Percentiles rank a stretch among this genome's conserved stretches.
Conservation (phyloP, 164 flowering plant species). For the Malania oleifera region DNA sequence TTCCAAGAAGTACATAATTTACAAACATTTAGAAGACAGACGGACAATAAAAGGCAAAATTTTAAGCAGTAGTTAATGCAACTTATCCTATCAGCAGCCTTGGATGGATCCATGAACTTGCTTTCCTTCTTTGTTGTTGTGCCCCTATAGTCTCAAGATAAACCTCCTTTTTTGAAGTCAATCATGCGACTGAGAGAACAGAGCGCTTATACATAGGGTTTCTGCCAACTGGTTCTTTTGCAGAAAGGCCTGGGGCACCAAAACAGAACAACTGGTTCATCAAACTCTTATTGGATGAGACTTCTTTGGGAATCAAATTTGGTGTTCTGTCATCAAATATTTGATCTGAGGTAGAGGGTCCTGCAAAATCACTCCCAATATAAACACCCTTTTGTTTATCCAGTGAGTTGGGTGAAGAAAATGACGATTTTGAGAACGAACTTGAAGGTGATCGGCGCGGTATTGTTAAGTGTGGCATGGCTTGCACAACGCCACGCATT, state of each 20-base stretch:
- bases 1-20: neutral
- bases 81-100: neutral
- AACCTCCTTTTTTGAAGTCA: neutral
- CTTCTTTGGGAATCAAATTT: conserved; percentile 18
- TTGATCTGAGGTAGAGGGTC: conserved; percentile 34
- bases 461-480: conserved; percentile 27
- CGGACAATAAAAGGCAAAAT: neutral
- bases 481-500: conserved; percentile 61
- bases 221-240: conserved; percentile 21
- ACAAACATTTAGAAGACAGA: neutral
- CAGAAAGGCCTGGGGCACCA: conserved; percentile 24
- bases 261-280: conserved; percentile 42
- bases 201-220: conserved; percentile 14
- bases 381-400: conserved; percentile 34
- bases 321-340: conserved; percentile 18
- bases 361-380: conserved; percentile 24
- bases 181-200: conserved; percentile 24
- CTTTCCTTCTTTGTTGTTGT: neutral
- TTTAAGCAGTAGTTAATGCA: neutral
- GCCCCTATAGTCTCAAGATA: neutral
- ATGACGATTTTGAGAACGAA: conserved; percentile 43
- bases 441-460: conserved; percentile 38
- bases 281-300: conserved; percentile 19
- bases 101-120: neutral
- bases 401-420: conserved; percentile 34